Base-by-base conservation (phyloP, 441 rosid genomes). In the Pelargonium hybrid region DNA sequence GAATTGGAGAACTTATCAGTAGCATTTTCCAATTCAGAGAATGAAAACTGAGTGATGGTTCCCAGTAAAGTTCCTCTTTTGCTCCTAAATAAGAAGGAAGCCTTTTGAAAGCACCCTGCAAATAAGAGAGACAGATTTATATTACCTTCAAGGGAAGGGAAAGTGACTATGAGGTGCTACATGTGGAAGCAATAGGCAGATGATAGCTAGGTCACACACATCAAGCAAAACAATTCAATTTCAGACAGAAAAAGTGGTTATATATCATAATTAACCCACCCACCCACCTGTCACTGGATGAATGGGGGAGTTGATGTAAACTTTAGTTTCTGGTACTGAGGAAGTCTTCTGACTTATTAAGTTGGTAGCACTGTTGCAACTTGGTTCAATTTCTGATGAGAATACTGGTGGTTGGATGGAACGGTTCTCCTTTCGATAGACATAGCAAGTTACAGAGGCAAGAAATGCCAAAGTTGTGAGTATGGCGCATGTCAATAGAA, bases 321-420 rank as follows among this genome's bases (percentile, higher is more conserved):
- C 66, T 67, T 75, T 80, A 34, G 79, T 70, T 78, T 80, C 90
- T 26, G 80, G 82, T 21, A 75, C 74, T 21, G 89, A 83, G 17
- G 85, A 79, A 75, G 74, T 80, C 80, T 76, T 86, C 13, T 70
- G 84, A 74, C 77, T 84, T 74, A 93, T 84, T 69, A 93, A 85
- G 86, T 88, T 86, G 39, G 91, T 76, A 71, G 87, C 85, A 78
- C 98, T 93, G 25, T 81, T 83, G 90, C 80, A 90, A 73, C 97
- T 90, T 4, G 87, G 78, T 72, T 87, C 95, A 77, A 78, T 87
- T 76, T 88, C 96, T 4, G 91, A 84, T 34, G 85, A 82, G 72
- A 85, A 84, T 29, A 76, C 69, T 52, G 92, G 81, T 10, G 71
- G 71, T 73, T 71, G 86, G 70, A 79, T 72, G 65, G 68, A 77